phyloP scores from a whole-genome alignment of 1,284 basidiomycete genomes.

The Trametes pubescens region DNA sequence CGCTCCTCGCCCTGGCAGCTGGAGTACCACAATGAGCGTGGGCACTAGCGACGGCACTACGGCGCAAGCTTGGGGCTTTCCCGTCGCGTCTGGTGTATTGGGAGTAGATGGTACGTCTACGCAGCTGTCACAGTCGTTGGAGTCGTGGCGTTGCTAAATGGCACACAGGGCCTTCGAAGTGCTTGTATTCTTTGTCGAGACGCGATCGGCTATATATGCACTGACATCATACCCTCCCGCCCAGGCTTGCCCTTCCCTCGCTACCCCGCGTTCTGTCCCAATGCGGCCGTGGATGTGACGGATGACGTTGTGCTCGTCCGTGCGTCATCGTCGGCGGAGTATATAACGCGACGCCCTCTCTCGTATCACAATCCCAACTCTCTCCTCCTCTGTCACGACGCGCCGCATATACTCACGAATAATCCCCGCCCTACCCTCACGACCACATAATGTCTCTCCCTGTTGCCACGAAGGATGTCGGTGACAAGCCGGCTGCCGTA shows the following conservation, averaged over 20 bases:
- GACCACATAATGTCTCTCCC: constrained; percentile 65
- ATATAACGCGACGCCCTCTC: constrained; percentile 20
- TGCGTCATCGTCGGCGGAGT: constrained; percentile 25
- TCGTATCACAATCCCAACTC: constrained; percentile 25
- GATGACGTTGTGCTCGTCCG: constrained; percentile 26
- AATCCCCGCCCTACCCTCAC: constrained; percentile 16
- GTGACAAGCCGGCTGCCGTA: constrained; percentile 55
- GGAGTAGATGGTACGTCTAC: neutral
- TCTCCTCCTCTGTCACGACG: constrained; percentile 18
- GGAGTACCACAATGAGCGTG: constrained; percentile 1
- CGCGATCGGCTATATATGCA: constrained; percentile 15
- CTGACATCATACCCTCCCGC: constrained; percentile 29
- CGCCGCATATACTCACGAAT: constrained; percentile 19
- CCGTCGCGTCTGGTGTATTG: neutral
- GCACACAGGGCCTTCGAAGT: neutral
- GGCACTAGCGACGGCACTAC: constrained; percentile 9
- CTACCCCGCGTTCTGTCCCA: constrained; percentile 4
- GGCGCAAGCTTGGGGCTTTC: neutral
- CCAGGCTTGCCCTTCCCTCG: neutral
- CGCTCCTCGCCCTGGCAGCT: constrained; percentile 2
- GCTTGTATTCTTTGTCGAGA: constrained; percentile 1
- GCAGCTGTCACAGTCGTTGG: constrained; percentile 15
- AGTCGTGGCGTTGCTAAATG: constrained; percentile 25
- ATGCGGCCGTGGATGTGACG: constrained; percentile 12
- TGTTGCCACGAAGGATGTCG: constrained; percentile 64